phyloP scores from a whole-genome alignment of 2,329 filamentous ascomycete genomes.

The Fulvia fulva region DNA sequence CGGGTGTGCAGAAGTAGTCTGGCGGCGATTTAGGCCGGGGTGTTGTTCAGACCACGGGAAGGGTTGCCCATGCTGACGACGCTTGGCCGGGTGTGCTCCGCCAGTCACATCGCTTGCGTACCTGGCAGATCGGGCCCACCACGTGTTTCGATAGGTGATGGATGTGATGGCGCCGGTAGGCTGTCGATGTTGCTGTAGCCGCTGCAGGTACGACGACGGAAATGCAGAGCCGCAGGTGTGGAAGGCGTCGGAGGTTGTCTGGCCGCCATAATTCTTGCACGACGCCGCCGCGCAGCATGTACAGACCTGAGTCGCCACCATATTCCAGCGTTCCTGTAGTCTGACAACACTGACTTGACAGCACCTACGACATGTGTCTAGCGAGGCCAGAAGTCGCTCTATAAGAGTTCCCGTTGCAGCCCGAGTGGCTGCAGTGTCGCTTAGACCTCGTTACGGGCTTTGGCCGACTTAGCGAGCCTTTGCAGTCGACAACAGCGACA shows the following conservation, averaged over 20 bases:
- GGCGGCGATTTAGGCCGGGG: not conserved
- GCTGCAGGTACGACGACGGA: not conserved
- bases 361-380: too few species aligned
- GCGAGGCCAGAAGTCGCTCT: too few species aligned
- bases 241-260: not conserved
- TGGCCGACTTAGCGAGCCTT: too few species aligned
- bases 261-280: not conserved
- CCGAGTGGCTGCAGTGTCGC: too few species aligned
- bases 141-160: not conserved
- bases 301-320: not conserved
- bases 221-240: not conserved
- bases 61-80: not conserved
- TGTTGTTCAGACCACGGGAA: not conserved
- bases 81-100: not conserved
- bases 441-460: too few species aligned
- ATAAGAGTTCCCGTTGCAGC: too few species aligned
- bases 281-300: not conserved
- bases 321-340: too few species aligned
- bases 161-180: not conserved
- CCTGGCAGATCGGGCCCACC: not conserved
- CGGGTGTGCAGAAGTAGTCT: not conserved
- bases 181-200: not conserved
- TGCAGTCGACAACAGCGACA: too few species aligned
- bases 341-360: too few species aligned
- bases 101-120: not conserved